Base-by-base conservation (phyloP, 768 basidiomycete species). In the Auricularia sp. region DNA sequence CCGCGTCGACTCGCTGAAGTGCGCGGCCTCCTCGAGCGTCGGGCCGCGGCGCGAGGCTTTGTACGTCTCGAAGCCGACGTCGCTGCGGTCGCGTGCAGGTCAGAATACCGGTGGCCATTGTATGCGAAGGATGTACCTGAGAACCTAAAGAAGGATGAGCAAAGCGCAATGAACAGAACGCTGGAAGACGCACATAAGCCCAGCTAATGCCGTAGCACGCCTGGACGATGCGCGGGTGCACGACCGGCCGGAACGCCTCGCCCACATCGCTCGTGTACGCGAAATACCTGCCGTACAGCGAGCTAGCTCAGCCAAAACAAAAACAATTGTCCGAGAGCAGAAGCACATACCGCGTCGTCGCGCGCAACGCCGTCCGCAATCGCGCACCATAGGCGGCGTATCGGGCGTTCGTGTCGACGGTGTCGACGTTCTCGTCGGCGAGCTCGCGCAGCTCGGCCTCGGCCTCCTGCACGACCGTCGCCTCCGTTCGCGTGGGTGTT, bases 171-270 rank as follows among this genome's bases (percentile, higher is more conserved):
- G 18, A 6, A 58, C 16, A 43, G 39, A 42, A 14, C 36, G n/a
- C 18, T 18, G 18, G 10, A 35, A 61, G 33, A 70, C 77, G 68
- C 68, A 80, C 80, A 74, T 93, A 93, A 60, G 88, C 69, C 90
- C 90, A 91, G 0, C 88, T 90, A 62, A 92, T 75, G 14, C 88
- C 90, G 71, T 93, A 93, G 10, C 87, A 88, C 42, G 87, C 87
- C 3, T 82, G 83, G 12, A 93, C 90, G 16, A 88, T 66, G 72
- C 80, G 80, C 1, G 91, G 87, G 43, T 83, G 83, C 3, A 91
- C 87, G 42, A 92, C 83, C 1, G 90, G 90, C 10, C 91, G 79
- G 72, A 92, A 91, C 1, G 90, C 87, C 74, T 92, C 91, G 58
- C 91, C 91, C 23, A 59, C 56, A 29, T 59, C 56, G 34, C 56